Evolutionary conservation across 371 early-diverging fungal species (phyloP), one percentile per base, ranked within the genome.

Genomic region (Phascolomyces articulosus): DNA sequence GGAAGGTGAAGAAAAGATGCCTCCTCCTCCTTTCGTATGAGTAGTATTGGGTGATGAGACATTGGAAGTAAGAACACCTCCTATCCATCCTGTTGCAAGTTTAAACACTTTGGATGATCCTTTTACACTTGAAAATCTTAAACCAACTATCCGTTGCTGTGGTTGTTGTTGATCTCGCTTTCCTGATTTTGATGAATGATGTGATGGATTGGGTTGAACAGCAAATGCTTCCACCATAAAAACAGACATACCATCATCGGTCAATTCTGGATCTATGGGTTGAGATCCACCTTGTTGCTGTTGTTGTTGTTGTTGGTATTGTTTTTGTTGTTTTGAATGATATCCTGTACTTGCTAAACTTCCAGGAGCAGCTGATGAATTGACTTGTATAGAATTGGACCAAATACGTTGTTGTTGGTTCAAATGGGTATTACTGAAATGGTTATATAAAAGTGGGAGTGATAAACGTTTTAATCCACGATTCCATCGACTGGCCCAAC

Each of bases 81-180:
- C 69, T n/a, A 81, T 70, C 82, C 82, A 81, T 20, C 79, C 78
- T 56, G 72, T 77, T 3, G 78, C 82, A 28, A 81, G 60, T n/a
- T 76, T 74, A 34, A 75, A 81, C 16, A 81, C 82, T 62, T 78
- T 78, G 28, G 76, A 69, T 1, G 79, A 77, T 15, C 82, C 82
- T 38, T 76, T 74, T 9, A 72, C 40, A 31, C 73, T 74, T 4
- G 75, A 69, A 24, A 78, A 62, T n/a, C 73, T 67, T 8, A 81
- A 48, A n/a, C 72, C 79, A 0, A 69, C 62, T 15, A 77, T 49
- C 24, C 78, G 67, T 26, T 27, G 64, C 58, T 23, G 44, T 41
- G 58, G 58, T 27, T 40, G 47, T 40, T 34, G 47, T 40, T 57
- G 57, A 34, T 57, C 40, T 21, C 23, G 57, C 38, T 38, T 51